phyloP scores from a whole-genome alignment of 371 early-diverging fungal species.

The Mortierella sp. region DNA sequence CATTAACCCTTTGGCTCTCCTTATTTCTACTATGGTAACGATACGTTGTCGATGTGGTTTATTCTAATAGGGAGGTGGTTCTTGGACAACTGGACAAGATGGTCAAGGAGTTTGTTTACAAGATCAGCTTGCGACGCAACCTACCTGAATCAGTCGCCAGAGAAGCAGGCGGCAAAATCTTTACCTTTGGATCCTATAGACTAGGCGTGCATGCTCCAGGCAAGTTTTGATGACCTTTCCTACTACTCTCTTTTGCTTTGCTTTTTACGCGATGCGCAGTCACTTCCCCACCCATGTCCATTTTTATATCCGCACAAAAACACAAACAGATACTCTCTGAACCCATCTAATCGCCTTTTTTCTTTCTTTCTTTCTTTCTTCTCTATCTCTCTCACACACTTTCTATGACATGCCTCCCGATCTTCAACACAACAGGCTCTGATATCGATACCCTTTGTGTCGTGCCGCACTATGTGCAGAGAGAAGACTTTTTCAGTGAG shows the following conservation, averaged over 20 bases:
- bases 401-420: no score
- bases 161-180: constrained; percentile 97
- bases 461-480: constrained; percentile 92
- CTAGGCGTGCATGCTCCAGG: constrained; percentile 98
- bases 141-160: constrained; percentile 84
- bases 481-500: constrained; percentile 95
- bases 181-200: constrained; percentile 99
- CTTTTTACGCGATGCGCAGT: no score
- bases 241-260: neutral
- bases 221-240: constrained; percentile 28
- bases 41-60: neutral
- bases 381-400: neutral
- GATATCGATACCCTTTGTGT: constrained; percentile 99
- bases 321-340: neutral
- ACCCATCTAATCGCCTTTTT: neutral
- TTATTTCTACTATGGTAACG: no score
- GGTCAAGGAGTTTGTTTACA: constrained; percentile 92
- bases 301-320: neutral
- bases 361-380: no score
- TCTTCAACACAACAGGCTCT: constrained; percentile 71
- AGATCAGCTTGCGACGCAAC: constrained; percentile 70
- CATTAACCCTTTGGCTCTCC: no score
- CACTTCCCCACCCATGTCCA: neutral
- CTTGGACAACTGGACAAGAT: constrained; percentile 86
- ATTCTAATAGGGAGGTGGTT: constrained; percentile 77